Percentiles rank a stretch among this genome's conserved stretches.
Conservation (phyloP, 208 protist species). For the Wallacemonas sp. region DNA sequence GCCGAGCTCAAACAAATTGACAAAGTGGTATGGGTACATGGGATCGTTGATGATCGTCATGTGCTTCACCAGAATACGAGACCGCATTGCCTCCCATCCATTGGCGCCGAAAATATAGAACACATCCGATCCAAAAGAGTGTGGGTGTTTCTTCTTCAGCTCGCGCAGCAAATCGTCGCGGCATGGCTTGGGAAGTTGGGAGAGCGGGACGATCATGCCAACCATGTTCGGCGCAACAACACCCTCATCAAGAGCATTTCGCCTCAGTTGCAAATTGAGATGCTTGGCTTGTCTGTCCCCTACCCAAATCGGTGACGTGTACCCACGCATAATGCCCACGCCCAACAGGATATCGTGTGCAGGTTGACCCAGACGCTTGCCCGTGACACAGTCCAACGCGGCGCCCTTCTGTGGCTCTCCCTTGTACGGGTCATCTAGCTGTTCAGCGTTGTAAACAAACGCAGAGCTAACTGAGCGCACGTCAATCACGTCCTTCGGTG, state of each 20-base stretch:
- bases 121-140: slow-evolving; percentile 71
- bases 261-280: slow-evolving; percentile 71
- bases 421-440: slow-evolving; percentile 89
- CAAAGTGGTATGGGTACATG: slow-evolving; percentile 82
- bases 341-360: slow-evolving; percentile 87
- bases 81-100: slow-evolving; percentile 84
- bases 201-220: slow-evolving; percentile 78
- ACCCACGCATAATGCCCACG: slow-evolving; percentile 84
- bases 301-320: slow-evolving; percentile 89
- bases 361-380: slow-evolving; percentile 84
- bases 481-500: slow-evolving; percentile 65
- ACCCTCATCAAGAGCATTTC: slow-evolving; percentile 29
- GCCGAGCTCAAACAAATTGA: slow-evolving; percentile 74
- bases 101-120: slow-evolving; percentile 87
- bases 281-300: slow-evolving; percentile 79
- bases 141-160: slow-evolving; percentile 43
- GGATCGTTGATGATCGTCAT: slow-evolving; percentile 81
- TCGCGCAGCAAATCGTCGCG: slow-evolving; percentile 50
- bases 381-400: slow-evolving; percentile 79
- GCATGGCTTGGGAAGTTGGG: slow-evolving; percentile 41
- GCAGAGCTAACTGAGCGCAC: slow-evolving; percentile 75
- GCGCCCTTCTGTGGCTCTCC: slow-evolving; percentile 78
- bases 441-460: slow-evolving; percentile 80
- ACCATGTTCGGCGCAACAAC: slow-evolving; percentile 80
- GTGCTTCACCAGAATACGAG: slow-evolving; percentile 75